These are phyloP conservation scores for Suillus plorans DNA, from an alignment of 768 basidiomycete genomes.

Conservation along the genomic window DNA sequence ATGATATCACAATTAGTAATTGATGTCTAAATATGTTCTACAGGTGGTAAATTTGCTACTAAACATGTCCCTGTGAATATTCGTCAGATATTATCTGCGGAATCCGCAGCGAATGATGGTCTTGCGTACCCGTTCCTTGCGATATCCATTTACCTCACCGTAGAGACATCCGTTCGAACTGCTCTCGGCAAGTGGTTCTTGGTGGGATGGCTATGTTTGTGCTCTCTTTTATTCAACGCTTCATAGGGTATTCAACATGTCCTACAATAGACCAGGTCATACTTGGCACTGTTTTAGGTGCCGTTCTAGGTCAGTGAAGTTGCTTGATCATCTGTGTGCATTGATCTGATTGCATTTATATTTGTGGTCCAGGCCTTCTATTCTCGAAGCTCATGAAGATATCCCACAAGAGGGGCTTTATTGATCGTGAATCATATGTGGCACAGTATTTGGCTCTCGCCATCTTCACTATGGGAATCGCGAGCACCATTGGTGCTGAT, in stretches of 20 bases:
- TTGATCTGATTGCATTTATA: not conserved
- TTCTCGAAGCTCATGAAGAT: conserved; percentile 77
- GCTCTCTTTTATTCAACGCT: not conserved
- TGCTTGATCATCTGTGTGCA: not conserved
- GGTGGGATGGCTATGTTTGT: conserved; percentile 77
- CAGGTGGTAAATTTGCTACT: conserved; percentile 70
- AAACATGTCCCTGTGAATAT: conserved; percentile 74
- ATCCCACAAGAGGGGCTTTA: conserved; percentile 58
- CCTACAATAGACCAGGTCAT: conserved; percentile 70
- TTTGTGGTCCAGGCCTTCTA: conserved; percentile 43
- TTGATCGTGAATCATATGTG: conserved; percentile 84
- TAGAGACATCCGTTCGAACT: conserved; percentile 58
- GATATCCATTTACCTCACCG: conserved; percentile 80
- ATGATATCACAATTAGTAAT: not conserved
- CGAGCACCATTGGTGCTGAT: conserved; percentile 78
- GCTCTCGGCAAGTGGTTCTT: conserved; percentile 87
- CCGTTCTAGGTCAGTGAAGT: conserved; percentile 41
- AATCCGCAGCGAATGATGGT: conserved; percentile 95
- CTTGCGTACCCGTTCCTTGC: conserved; percentile 91
- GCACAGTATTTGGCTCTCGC: conserved; percentile 79
- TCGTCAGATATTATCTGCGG: conserved; percentile 79
- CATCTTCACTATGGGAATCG: conserved; percentile 75
- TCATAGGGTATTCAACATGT: conserved; percentile 5
- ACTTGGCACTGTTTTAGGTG: conserved; percentile 70
- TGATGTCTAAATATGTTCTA: not conserved